phyloP scores from a whole-genome alignment of 108 stramenopile species.

The Nitzschia sp. region DNA sequence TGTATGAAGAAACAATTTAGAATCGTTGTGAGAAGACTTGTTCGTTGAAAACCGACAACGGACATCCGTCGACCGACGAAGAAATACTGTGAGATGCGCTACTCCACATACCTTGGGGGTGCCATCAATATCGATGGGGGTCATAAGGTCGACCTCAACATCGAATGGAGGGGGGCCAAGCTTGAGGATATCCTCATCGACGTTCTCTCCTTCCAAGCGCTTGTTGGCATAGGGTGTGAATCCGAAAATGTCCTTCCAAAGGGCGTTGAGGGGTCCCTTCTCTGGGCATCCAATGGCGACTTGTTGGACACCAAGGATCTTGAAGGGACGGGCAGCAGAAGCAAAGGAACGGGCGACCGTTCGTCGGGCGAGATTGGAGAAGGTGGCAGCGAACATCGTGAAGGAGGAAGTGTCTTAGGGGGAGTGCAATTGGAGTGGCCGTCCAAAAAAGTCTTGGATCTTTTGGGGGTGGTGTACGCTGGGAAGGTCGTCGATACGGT shows the following conservation, averaged over 20 bases:
- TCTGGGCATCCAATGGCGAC: slow-evolving; percentile 87
- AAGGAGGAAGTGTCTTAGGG: no score
- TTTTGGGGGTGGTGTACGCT: no score
- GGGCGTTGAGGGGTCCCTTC: slow-evolving; percentile 57
- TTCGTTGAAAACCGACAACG: no score
- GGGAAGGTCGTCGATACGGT: no score
- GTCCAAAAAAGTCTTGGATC: no score
- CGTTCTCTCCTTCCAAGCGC: slow-evolving; percentile 89
- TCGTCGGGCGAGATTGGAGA: slow-evolving; percentile 8
- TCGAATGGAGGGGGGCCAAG: slow-evolving; percentile 73
- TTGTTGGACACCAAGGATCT: slow-evolving; percentile 94
- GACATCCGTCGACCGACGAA: no score
- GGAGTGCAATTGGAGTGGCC: no score
- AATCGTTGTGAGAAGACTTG: no score
- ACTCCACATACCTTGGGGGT: slow-evolving; percentile 60
- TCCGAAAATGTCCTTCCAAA: slow-evolving; percentile 88
- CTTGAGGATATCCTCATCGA: slow-evolving; percentile 92
- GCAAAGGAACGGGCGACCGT: background rate
- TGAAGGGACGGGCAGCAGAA: slow-evolving; percentile 58
- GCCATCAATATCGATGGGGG: slow-evolving; percentile 83
- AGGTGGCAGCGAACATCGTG: slow-evolving; percentile 9
- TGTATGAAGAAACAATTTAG: background rate
- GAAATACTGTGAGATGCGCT: background rate
- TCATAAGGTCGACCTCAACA: slow-evolving; percentile 97
- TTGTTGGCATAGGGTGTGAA: slow-evolving; percentile 63